phyloP scores from a whole-genome alignment of 768 basidiomycete species.

The Phaeolepiota aurea region DNA sequence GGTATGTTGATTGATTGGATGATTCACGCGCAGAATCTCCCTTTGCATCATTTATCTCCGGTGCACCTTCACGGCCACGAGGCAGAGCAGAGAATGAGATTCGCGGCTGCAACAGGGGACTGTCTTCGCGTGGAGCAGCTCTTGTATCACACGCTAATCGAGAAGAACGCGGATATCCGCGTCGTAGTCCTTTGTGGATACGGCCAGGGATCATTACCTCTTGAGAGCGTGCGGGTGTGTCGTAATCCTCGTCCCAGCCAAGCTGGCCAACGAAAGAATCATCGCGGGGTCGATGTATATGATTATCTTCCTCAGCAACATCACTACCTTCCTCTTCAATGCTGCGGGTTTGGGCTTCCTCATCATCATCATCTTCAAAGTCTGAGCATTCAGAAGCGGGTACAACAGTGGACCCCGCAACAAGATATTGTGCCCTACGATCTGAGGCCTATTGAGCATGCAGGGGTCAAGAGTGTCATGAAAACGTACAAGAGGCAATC shows the following conservation, averaged over 20 bases:
- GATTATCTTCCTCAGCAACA: conserved; percentile 9
- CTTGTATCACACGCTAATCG: neutral
- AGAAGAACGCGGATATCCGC: neutral
- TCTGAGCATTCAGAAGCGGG: conserved; percentile 34
- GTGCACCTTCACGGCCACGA: neutral
- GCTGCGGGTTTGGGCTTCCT: conserved; percentile 11
- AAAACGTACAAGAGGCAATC: conserved; percentile 48
- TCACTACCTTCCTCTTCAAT: conserved; percentile 17
- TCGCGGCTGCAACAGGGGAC: conserved; percentile 32
- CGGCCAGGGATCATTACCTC: neutral
- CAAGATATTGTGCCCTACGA: conserved; percentile 59
- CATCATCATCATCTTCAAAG: conserved; percentile 30
- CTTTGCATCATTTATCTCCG: neutral
- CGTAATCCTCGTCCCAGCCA: conserved; percentile 24
- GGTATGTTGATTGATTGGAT: conserved; percentile 5
- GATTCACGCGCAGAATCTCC: conserved; percentile 3
- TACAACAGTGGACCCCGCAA: conserved; percentile 51
- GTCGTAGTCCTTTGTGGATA: neutral
- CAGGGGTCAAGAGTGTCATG: neutral
- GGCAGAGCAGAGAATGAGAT: conserved; percentile 24
- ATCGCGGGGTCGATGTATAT: conserved; percentile 9
- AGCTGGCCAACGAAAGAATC: conserved; percentile 20
- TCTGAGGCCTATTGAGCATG: conserved; percentile 28
- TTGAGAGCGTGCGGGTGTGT: neutral
- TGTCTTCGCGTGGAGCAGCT: conserved; percentile 18